Conservation (phyloP, 108 stramenopile genomes). For the Nitzschia sp. region DNA sequence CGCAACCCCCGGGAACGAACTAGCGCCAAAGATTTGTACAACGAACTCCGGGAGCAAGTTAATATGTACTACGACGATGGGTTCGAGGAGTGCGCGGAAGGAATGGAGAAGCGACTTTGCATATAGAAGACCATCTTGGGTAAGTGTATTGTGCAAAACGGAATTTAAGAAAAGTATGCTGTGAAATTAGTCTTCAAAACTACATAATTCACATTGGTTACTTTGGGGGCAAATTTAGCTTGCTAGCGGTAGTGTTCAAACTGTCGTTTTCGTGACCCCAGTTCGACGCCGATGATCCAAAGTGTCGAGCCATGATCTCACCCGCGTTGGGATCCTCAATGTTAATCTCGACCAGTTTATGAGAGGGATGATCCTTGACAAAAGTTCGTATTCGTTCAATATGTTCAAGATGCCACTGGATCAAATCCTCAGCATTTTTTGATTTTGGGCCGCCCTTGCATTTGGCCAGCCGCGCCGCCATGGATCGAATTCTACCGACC, state of each 20-base stretch:
- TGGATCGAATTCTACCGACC: slow-evolving; percentile 4
- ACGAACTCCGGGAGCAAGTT: slow-evolving; percentile 36
- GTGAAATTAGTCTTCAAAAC: too few species aligned
- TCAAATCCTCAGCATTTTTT: slow-evolving; percentile 15
- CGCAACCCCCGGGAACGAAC: slow-evolving; percentile 38
- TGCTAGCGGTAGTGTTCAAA: not conserved
- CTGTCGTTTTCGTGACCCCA: slow-evolving; percentile 21
- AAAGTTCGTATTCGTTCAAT: slow-evolving; percentile 20
- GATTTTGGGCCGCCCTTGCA: slow-evolving; percentile 1
- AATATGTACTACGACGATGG: slow-evolving; percentile 37
- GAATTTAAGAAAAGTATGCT: too few species aligned
- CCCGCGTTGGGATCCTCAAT: slow-evolving; percentile 25
- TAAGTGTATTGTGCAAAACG: too few species aligned
- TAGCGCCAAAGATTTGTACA: slow-evolving; percentile 35
- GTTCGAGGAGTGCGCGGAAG: slow-evolving; percentile 32
- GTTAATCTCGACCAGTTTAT: slow-evolving; percentile 30
- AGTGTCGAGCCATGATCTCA: not conserved
- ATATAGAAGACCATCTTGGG: slow-evolving; percentile 31
- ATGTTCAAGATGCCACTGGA: slow-evolving; percentile 23
- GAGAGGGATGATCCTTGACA: slow-evolving; percentile 25
- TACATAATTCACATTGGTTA: too few species aligned
- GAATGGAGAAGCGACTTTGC: slow-evolving; percentile 29
- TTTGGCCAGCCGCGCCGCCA: slow-evolving; percentile 11
- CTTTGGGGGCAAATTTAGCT: too few species aligned
- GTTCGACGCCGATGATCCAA: slow-evolving; percentile 7